Conservation (phyloP, 1,284 basidiomycete species). For the Abortiporus biennis region DNA sequence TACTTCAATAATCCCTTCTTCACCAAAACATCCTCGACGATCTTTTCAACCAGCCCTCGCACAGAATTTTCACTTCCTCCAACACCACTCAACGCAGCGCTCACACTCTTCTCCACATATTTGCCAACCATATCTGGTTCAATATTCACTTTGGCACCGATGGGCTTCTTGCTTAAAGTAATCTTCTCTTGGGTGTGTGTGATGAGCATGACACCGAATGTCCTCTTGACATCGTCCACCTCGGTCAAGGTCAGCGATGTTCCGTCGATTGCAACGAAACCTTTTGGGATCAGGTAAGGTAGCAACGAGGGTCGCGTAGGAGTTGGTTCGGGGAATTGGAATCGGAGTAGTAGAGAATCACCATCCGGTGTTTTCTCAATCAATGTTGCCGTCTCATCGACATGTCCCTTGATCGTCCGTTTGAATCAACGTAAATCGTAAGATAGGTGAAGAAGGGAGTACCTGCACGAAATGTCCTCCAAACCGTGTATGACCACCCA, state of each 20-base stretch:
- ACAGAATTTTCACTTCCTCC: slow-evolving; percentile 52
- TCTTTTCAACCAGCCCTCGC: slow-evolving; percentile 58
- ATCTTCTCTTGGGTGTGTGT: slow-evolving; percentile 90
- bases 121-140: slow-evolving; percentile 94
- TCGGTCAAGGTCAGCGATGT: slow-evolving; percentile 88
- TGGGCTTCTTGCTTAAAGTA: slow-evolving; percentile 70
- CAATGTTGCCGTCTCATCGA: slow-evolving; percentile 85
- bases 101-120: slow-evolving; percentile 79
- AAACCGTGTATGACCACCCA: slow-evolving; percentile 88
- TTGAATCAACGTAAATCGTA: too few species aligned
- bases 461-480: slow-evolving; percentile 98
- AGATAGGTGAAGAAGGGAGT: too few species aligned
- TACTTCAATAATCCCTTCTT: slow-evolving; percentile 36
- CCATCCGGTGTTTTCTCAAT: slow-evolving; percentile 69
- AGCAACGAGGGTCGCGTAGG: slow-evolving; percentile 60
- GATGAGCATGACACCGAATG: slow-evolving; percentile 93
- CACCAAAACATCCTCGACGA: slow-evolving; percentile 63
- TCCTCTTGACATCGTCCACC: slow-evolving; percentile 66
- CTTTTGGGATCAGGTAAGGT: slow-evolving; percentile 91
- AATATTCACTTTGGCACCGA: slow-evolving; percentile 86
- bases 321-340: slow-evolving; percentile 66
- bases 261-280: slow-evolving; percentile 94
- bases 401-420: slow-evolving; percentile 69
- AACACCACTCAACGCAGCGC: slow-evolving; percentile 62
- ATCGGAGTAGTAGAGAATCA: slow-evolving; percentile 81